Evolutionary conservation across 768 basidiomycete species (phyloP).

Genomic region (Mycena filopes): DNA sequence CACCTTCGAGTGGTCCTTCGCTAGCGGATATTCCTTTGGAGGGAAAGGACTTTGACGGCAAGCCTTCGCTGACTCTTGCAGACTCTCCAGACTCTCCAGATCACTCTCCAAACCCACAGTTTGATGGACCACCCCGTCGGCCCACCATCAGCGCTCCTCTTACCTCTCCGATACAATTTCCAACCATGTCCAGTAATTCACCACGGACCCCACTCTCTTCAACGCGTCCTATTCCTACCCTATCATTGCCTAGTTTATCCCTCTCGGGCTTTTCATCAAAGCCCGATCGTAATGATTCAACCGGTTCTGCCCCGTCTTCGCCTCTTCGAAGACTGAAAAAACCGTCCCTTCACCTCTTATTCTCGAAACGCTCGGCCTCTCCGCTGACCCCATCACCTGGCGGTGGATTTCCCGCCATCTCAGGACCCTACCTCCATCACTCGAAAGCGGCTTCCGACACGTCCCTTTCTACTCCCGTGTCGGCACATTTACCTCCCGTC

Average conservation of each 20-base stretch:
- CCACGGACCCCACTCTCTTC: constrained; percentile 26
- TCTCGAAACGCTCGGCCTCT: constrained; percentile 71
- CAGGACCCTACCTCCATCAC: constrained; percentile 45
- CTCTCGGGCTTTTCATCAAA: constrained; percentile 22
- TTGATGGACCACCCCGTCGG: constrained; percentile 17
- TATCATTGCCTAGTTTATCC: constrained; percentile 33
- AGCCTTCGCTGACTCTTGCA: constrained; percentile 18
- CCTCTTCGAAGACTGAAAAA: constrained; percentile 63
- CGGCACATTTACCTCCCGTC: constrained; percentile 66
- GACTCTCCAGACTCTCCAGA: constrained; percentile 25
- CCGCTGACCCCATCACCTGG: constrained; percentile 46
- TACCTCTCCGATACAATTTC: constrained; percentile 29
- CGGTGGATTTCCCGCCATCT: constrained; percentile 42
- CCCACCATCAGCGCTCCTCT: constrained; percentile 9
- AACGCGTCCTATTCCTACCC: constrained; percentile 32
- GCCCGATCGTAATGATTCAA: constrained; percentile 32
- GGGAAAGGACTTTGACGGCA: constrained; percentile 12
- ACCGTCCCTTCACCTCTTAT: constrained; percentile 75
- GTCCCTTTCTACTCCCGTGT: constrained; percentile 60
- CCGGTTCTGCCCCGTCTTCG: constrained; percentile 45
- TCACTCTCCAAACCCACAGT: constrained; percentile 9
- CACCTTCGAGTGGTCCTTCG: constrained; percentile 31
- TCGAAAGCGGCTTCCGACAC: constrained; percentile 57
- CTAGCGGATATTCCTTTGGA: constrained; percentile 27
- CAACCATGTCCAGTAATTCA: constrained; percentile 21